Base-by-base conservation (phyloP, 805 yeast species). In the Lachancea waltii region DNA sequence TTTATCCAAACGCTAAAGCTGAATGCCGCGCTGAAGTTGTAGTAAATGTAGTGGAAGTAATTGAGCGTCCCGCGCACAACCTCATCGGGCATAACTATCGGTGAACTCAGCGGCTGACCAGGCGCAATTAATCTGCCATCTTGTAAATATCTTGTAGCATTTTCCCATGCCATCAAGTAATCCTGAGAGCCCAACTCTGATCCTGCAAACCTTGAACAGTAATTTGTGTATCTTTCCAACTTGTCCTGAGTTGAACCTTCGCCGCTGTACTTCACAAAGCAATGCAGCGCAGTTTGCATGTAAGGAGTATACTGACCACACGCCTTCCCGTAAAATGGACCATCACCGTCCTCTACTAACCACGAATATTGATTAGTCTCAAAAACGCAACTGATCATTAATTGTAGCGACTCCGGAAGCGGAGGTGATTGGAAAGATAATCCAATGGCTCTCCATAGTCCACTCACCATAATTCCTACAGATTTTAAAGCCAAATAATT, bases 261-360 rank as follows among this genome's bases (percentile, higher is more conserved):
- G n/a, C 28, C 35, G 7, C 26, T 17, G 11, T 25, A 31, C n/a
- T 36, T 28, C n/a, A 38, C 23, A 22, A 26, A 42, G 35, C 42
- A 42, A 7, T 38, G 20, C 35, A 38, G 35, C 6, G 35, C 29
- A 5, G 45, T 42, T 24, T 42, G 45, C 22, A 33, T 36, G 16
- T n/a, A 42, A 5, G 45, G 45, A 15, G 31, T 21, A 20, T 35
- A 42, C 23, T 15, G 15, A 18, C 41, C 45, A 28, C 45, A 42
- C 18, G 41, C 38, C 24, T 30, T 31, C 7, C 22, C 21, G 29
- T 37, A 42, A 20, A 21, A 42, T 2, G 42, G 26, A n/a, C 29
- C 17, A 3, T 22, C 34, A 3, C 23, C 18, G 7, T 22, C 37
- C 7, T 33, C 33, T 8, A 22, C 16, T 15, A 28, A 13, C 42